Evolutionary conservation across 176 grass and related monocot species (phyloP), one percentile per base, ranked within the genome.

Genomic region (Hordeum marinum): DNA sequence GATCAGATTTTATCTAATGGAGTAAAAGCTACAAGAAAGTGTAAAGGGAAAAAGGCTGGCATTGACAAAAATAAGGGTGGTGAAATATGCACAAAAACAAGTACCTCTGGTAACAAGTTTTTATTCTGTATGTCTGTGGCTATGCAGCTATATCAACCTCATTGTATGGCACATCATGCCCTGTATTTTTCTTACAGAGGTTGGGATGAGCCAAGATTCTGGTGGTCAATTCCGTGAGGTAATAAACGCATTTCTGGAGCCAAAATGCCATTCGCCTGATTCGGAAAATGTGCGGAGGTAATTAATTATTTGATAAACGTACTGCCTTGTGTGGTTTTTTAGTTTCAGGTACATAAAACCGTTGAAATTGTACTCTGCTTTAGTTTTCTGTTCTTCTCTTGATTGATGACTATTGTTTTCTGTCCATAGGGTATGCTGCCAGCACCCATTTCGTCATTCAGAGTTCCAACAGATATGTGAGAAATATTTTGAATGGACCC

Each of bases 191-290:
- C 8, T 59, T 77, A 64, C 76, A 98, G 89, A 85, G 72, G 61
- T 74, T 91, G 69, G 58, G 24, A 63, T 72, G 43, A 80, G 34
- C 72, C 63, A 77, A 80, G 91, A 72, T 75, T 83, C 71, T 72
- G 73, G 87, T 76, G 75, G 20, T 45, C 79, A 93, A 67, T 92
- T 93, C 74, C 57, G 63, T 79, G 89, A 93, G 13, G 78, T 95
- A 66, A 92, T 95, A 67, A 90, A 95, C 63, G 95, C 95, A 77
- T 98, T 90, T 89, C 84, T 98, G 68, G 92, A 90, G 40, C 95
- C 95, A 43, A 98, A 98, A 91, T 95, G 91, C 63, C 91, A 95
- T 80, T 88, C 83, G 35, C 81, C 93, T 84, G 92, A 98, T 88
- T 98, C 95, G 25, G 89, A 98, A 67, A 50, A 74, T 41, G 91